Evolutionary conservation across 208 protist species (phyloP).

Genomic region (Blechomonas ayalai): DNA sequence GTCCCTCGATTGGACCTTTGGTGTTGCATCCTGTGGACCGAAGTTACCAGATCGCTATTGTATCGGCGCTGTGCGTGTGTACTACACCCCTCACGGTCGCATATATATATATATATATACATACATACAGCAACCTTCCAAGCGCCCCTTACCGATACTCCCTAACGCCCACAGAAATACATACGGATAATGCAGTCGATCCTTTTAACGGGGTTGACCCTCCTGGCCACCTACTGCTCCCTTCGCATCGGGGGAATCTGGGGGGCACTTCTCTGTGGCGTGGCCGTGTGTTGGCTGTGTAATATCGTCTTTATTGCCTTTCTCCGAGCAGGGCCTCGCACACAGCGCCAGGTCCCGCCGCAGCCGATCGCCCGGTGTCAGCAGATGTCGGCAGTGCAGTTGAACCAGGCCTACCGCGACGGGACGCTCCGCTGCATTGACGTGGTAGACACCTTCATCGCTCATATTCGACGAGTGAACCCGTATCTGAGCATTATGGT

Average conservation of each 20-base stretch:
- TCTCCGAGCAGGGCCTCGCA: constrained; percentile 38
- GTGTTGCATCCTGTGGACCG: too few relatives aligned
- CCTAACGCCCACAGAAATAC: too few relatives aligned
- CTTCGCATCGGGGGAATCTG: constrained; percentile 16
- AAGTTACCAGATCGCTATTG: background rate
- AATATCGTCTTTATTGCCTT: constrained; percentile 41
- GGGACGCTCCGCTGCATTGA: constrained; percentile 53
- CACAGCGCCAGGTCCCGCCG: constrained; percentile 60
- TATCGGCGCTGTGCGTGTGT: background rate
- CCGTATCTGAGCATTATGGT: constrained; percentile 74
- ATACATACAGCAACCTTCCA: constrained; percentile 3
- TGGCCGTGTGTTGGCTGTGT: constrained; percentile 23
- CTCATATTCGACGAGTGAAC: constrained; percentile 74
- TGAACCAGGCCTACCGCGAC: constrained; percentile 47
- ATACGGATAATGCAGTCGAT: background rate
- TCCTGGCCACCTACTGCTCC: constrained; percentile 8
- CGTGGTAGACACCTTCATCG: constrained; percentile 68
- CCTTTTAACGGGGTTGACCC: constrained; percentile 1
- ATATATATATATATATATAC: constrained; percentile 3
- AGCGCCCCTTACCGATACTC: too few relatives aligned
- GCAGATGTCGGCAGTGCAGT: constrained; percentile 70
- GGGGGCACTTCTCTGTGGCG: constrained; percentile 25
- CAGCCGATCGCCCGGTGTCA: constrained; percentile 60
- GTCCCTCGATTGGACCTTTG: too few relatives aligned
- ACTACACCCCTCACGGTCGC: constrained; percentile 1